These are phyloP conservation scores for Apium graveolens DNA, from an alignment of 129 eudicot genomes.

Conservation along the genomic window DNA sequence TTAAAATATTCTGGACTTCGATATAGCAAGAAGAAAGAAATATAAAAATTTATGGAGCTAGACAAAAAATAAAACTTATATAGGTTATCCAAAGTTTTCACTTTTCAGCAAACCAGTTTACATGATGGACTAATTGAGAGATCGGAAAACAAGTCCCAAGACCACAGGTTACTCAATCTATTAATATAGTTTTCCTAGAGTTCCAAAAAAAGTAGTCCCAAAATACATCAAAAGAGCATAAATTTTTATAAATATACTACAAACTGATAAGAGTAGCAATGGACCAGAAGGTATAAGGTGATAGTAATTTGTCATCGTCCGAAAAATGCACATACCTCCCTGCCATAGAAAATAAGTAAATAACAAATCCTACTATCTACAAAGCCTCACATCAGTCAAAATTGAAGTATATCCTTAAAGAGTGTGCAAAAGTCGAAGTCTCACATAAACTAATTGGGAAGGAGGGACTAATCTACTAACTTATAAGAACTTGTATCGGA, in stretches of 20 bases:
- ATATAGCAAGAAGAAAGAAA: not conserved
- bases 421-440: not conserved
- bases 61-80: not conserved
- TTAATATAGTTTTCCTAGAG: not conserved
- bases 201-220: not conserved
- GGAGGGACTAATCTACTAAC: not conserved
- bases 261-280: not conserved
- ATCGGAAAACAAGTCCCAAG: not conserved
- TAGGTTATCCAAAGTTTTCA: not conserved
- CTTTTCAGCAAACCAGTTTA: not conserved
- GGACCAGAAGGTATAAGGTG: not conserved
- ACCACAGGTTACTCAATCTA: not conserved
- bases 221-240: not conserved
- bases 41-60: not conserved
- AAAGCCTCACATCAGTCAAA: not conserved
- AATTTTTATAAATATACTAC: not conserved
- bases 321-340: not conserved
- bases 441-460: not conserved
- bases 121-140: not conserved
- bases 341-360: not conserved
- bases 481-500: not conserved
- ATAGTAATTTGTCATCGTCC: not conserved
- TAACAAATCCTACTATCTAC: not conserved
- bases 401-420: not conserved
- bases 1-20: not conserved